Conservation (phyloP, 148 eudicot genomes). For the Suaeda aralocaspica region DNA sequence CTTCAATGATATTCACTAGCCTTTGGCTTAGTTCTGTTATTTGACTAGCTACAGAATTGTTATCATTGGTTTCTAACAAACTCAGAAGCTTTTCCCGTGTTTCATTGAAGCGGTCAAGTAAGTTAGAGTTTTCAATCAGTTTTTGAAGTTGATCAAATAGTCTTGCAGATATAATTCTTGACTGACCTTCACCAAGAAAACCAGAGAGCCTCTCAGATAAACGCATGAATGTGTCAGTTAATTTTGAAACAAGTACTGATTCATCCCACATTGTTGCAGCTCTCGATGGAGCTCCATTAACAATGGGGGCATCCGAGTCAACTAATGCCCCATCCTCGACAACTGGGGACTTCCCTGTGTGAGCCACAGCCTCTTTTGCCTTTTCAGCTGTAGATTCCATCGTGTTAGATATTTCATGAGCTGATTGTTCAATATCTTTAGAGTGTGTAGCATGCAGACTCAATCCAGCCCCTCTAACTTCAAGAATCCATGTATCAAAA, state of each 20-base stretch:
- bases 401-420: slow-evolving; percentile 50
- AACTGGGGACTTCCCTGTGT: slow-evolving; percentile 29
- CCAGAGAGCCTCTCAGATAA: slow-evolving; percentile 78
- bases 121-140: slow-evolving; percentile 63
- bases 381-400: slow-evolving; percentile 69
- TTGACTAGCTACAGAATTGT: slow-evolving; percentile 57
- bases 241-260: slow-evolving; percentile 53
- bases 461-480: slow-evolving; percentile 95
- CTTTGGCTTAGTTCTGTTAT: slow-evolving; percentile 79
- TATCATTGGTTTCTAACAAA: slow-evolving; percentile 65
- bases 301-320: slow-evolving; percentile 34
- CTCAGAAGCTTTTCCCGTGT: slow-evolving; percentile 52
- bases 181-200: slow-evolving; percentile 79
- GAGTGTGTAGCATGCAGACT: slow-evolving; percentile 52
- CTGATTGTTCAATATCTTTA: slow-evolving; percentile 58
- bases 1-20: slow-evolving; percentile 79
- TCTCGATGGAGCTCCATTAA: slow-evolving; percentile 36
- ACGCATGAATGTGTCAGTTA: slow-evolving; percentile 74
- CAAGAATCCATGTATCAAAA: slow-evolving; percentile 97
- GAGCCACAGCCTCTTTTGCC: slow-evolving; percentile 37
- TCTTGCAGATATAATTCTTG: slow-evolving; percentile 55
- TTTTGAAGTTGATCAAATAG: slow-evolving; percentile 80
- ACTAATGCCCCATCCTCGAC: slow-evolving; percentile 24
- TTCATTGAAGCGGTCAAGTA: slow-evolving; percentile 61
- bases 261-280: slow-evolving; percentile 68